These are phyloP conservation scores for Sarocladium brachiariae DNA, from an alignment of 2,329 filamentous ascomycete genomes.

Conservation along the genomic window DNA sequence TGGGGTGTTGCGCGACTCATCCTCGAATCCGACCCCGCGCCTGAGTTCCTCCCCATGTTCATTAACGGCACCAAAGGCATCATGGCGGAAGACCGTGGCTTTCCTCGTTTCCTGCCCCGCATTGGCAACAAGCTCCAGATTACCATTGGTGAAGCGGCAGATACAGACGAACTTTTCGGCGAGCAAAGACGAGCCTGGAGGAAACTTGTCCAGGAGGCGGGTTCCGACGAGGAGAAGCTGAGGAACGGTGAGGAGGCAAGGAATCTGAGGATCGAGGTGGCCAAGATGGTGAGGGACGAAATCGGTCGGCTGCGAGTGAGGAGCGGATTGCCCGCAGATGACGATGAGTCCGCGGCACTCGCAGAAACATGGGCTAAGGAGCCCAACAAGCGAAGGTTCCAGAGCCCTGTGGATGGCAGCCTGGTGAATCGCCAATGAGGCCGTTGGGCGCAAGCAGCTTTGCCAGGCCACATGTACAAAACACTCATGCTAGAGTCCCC, in stretches of 20 bases:
- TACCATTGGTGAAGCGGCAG: slow-evolving; percentile 72
- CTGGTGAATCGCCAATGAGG: slow-evolving; percentile 34
- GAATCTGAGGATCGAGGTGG: slow-evolving; percentile 66
- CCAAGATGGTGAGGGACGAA: slow-evolving; percentile 68
- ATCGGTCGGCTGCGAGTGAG: slow-evolving; percentile 69
- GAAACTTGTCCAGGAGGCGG: slow-evolving; percentile 43
- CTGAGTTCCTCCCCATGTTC: slow-evolving; percentile 89
- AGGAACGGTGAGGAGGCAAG: slow-evolving; percentile 55
- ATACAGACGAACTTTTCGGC: slow-evolving; percentile 69
- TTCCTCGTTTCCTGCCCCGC: slow-evolving; percentile 75
- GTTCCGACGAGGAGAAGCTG: slow-evolving; percentile 40
- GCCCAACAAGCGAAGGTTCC: slow-evolving; percentile 39
- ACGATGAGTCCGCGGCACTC: slow-evolving; percentile 68
- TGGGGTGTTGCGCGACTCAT: slow-evolving; percentile 93
- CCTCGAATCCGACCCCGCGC: slow-evolving; percentile 79
- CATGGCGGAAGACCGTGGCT: slow-evolving; percentile 78
- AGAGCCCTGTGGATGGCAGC: slow-evolving; percentile 48
- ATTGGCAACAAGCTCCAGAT: slow-evolving; percentile 63
- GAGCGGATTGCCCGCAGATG: slow-evolving; percentile 65
- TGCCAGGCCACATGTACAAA: not conserved
- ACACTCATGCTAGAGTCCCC: too few species aligned
- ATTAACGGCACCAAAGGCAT: slow-evolving; percentile 82
- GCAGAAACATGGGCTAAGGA: slow-evolving; percentile 73
- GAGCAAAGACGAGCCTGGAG: slow-evolving; percentile 71
- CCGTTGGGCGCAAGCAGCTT: not conserved